These are phyloP conservation scores for Paxillus rubicundulus DNA, from an alignment of 768 basidiomycete species.

Conservation along the genomic window DNA sequence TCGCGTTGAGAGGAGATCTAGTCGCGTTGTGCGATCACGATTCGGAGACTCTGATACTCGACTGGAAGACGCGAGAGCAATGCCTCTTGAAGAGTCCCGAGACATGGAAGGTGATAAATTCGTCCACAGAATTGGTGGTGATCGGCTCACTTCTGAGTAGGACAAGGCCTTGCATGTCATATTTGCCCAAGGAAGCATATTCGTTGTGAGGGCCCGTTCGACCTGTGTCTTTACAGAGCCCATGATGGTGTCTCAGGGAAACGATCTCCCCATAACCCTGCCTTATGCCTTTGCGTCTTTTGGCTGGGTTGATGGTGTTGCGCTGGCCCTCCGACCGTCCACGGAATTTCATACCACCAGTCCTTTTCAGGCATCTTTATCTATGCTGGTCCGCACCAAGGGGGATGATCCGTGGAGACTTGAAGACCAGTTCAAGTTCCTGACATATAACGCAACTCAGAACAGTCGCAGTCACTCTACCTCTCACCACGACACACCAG, in stretches of 20 bases:
- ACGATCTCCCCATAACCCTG: conserved; percentile 14
- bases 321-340: conserved; percentile 29
- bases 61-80: conserved; percentile 49
- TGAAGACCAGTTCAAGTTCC: conserved; percentile 49
- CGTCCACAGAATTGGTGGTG: background rate
- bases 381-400: conserved; percentile 56
- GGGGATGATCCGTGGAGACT: conserved; percentile 61
- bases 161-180: conserved; percentile 54
- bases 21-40: conserved; percentile 54
- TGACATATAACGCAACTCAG: conserved; percentile 41
- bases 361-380: conserved; percentile 27
- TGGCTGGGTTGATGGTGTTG: conserved; percentile 67
- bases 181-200: conserved; percentile 43
- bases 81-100: conserved; percentile 44
- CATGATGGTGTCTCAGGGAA: conserved; percentile 25
- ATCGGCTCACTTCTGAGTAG: conserved; percentile 24
- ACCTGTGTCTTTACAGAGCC: conserved; percentile 56
- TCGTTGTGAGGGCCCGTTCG: conserved; percentile 60
- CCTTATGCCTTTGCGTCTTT: conserved; percentile 49
- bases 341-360: background rate
- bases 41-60: conserved; percentile 49
- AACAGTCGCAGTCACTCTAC: background rate
- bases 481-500: conserved; percentile 1
- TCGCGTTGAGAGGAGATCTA: conserved; percentile 49
- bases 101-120: conserved; percentile 29